Evolutionary conservation across 1,284 basidiomycete species (phyloP).

Genomic region (Sanguinoderma infundibulare): DNA sequence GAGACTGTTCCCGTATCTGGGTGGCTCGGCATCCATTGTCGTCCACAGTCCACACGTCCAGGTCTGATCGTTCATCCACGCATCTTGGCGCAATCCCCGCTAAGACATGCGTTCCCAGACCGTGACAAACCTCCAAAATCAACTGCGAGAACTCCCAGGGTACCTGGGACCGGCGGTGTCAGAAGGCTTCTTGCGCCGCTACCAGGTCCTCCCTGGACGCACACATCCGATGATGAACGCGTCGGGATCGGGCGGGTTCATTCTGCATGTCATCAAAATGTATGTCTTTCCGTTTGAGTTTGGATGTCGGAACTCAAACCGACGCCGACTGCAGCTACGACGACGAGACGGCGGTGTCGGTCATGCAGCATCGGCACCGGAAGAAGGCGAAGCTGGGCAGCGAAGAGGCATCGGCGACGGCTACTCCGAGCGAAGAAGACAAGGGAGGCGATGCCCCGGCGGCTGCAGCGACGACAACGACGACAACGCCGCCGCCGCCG

Average conservation of each 20-base stretch:
- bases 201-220: conserved; percentile 92
- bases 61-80: conserved; percentile 42
- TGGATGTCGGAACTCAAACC: background rate
- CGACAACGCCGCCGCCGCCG: too few species aligned
- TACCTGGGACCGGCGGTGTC: conserved; percentile 85
- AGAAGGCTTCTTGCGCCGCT: conserved; percentile 89
- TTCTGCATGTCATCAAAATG: conserved; percentile 88
- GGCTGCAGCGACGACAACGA: background rate
- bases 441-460: conserved; percentile 2
- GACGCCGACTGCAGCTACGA: conserved; percentile 54
- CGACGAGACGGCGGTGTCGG: conserved; percentile 63
- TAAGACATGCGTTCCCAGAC: conserved; percentile 43
- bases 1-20: conserved; percentile 75
- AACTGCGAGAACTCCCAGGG: conserved; percentile 66
- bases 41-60: conserved; percentile 86
- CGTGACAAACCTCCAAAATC: conserved; percentile 78
- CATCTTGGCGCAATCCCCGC: background rate
- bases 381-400: conserved; percentile 31
- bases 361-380: conserved; percentile 42
- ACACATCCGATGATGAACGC: conserved; percentile 97
- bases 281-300: conserved; percentile 43
- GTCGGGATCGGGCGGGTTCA: conserved; percentile 87
- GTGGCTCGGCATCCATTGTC: conserved; percentile 86
- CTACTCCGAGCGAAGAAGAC: background rate
- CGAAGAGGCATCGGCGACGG: conserved; percentile 1